Evolutionary conservation across 768 basidiomycete genomes (phyloP), one percentile per base, ranked within the genome.

Genomic region (Tylopilus vinaceipallidus): DNA sequence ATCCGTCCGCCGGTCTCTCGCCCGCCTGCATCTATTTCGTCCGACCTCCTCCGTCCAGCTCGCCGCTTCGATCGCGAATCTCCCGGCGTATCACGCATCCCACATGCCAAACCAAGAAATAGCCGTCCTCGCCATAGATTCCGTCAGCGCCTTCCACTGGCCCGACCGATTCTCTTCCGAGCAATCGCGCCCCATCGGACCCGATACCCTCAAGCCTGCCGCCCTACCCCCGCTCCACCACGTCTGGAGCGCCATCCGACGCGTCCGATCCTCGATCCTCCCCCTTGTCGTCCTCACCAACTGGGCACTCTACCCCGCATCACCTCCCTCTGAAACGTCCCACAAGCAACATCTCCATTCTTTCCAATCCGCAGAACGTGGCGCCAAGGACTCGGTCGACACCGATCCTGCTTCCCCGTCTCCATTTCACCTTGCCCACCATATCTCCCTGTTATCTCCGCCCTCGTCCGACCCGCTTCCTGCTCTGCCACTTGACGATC

Each of bases 141-240:
- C 89, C 13, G 66, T 90, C 50, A 84, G 84, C 62, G 64, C 87
- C 0, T 89, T 85, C 60, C 80, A 88, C 66, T 93, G 91, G 91
- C 53, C 75, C 3, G 90, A 93, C 63, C 80, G 85, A 35, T 84
- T 82, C 61, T 71, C 73, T 33, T 68, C 70, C 26, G 88, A 91
- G 65, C 81, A 81, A 55, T 53, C 73, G 45, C 76, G 70, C 32
- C 53, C 58, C 16, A 49, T 55, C 33, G 46, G 49, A 30, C 45
- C 56, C 30, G 41, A 49, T 20, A 54, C 29, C n/a, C 36, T 23
- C 32, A 51, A 38, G 17, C 26, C 33, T 47, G 51, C 50, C 49
- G 44, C 48, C 52, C 34, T 41, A 5, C 69, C 59, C 43, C 69
- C 78, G 16, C 65, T 83, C 19, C 70, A 73, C 9, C 73, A 78